Base-by-base conservation (phyloP, 345 rosid species). In the Citrus hindsii region DNA sequence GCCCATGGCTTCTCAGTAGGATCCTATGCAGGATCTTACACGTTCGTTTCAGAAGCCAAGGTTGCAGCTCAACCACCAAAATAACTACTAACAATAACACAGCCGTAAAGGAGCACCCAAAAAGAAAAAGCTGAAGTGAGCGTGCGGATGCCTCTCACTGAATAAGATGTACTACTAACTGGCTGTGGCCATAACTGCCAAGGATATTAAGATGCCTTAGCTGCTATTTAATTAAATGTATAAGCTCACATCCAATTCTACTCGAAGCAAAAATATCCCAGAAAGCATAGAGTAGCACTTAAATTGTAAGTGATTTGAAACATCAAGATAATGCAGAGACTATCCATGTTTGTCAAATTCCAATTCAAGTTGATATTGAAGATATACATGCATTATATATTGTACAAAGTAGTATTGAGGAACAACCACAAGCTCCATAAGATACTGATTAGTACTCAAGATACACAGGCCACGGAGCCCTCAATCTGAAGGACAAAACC, bases 1-100 rank as follows among this genome's bases (percentile, higher is more conserved):
- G 55, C 71, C 63, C 72, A 1, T 6, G 46, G 46, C n/a, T 10
- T 66, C 19, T 53, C 65, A n/a, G 25, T 62, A n/a, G 71, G 32
- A 76, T 76, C 71, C 51, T 48, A 76, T 30, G 79, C 55, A 14
- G 62, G 46, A 75, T 32, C 70, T 35, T 63, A 51, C 32, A 46
- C 70, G 8, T 38, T 38, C 9, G 18, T 60, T 59, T 37, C 55
- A 62, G 40, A 28, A 28, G 16, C 42, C 46, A 38, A 73, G 56
- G 19, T 25, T 25, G 19, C 5, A 3, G 18, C 64, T 12, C 63
- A 73, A 35, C 53, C 25, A 22, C 76, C 42, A 59, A 19, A 74
- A 74, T 38, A 38, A 61, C 25, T 14, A 59, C 67, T 30, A 74
- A 40, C 28, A 38, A 5, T 40, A 62, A 28, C 40, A 21, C 61